phyloP scores from a whole-genome alignment of 1,284 basidiomycete genomes.

The Chiua sp. region DNA sequence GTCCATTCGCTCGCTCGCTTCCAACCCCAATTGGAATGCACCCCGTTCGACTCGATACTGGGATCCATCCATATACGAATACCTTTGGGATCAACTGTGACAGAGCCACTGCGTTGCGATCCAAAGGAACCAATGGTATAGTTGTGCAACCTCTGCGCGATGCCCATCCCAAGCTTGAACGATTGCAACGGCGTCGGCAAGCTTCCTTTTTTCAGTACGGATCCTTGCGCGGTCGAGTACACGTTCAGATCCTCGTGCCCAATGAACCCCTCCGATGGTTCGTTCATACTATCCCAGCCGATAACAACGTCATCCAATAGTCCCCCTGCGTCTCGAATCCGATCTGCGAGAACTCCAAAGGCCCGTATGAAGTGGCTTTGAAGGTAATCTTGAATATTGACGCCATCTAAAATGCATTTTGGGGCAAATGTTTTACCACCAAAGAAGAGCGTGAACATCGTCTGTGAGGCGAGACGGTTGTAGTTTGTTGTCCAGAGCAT shows the following conservation, averaged over 20 bases:
- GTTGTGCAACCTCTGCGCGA: constrained; percentile 83
- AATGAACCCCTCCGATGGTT: constrained; percentile 90
- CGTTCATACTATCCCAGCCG: constrained; percentile 97
- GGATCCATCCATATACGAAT: constrained; percentile 74
- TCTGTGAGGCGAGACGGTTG: constrained; percentile 86
- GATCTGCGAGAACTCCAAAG: constrained; percentile 75
- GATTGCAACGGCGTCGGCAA: constrained; percentile 88
- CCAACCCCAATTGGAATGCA: constrained; percentile 52
- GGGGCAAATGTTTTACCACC: constrained; percentile 91
- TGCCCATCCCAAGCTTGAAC: constrained; percentile 88
- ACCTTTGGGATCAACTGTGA: constrained; percentile 87
- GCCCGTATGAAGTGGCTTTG: constrained; percentile 88
- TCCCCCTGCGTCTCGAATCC: constrained; percentile 69
- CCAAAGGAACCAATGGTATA: constrained; percentile 87
- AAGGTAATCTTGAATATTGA: constrained; percentile 95
- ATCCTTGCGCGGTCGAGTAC: constrained; percentile 69
- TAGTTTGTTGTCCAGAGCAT: constrained; percentile 99
- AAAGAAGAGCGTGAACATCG: constrained; percentile 95
- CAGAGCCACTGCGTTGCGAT: constrained; percentile 73
- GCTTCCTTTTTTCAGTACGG: constrained; percentile 84
- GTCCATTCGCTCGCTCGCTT: constrained; percentile 64
- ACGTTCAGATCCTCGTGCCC: constrained; percentile 75
- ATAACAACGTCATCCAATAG: constrained; percentile 91
- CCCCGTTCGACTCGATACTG: constrained; percentile 44
- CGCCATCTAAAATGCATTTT: constrained; percentile 88